Conservation (phyloP, 495 filamentous ascomycete genomes). For the Penicillium atrosanguineum region DNA sequence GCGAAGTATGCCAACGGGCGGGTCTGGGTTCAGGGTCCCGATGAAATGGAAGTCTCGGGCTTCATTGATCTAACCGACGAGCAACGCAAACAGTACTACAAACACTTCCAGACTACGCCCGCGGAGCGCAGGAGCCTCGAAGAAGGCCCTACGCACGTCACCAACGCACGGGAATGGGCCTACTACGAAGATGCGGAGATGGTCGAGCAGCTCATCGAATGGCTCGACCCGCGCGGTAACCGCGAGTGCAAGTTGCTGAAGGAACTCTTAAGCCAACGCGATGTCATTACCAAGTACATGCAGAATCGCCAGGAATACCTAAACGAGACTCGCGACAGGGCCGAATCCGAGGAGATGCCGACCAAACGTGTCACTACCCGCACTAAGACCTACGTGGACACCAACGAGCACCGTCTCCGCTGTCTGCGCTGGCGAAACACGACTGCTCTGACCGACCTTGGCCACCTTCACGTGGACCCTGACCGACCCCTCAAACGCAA, state of each 20-base stretch:
- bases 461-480: constrained; percentile 79
- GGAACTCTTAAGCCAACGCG: constrained; percentile 74
- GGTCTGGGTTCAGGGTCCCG: constrained; percentile 93
- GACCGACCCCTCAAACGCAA: constrained; percentile 64
- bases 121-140: constrained; percentile 82
- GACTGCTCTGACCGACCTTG: constrained; percentile 69
- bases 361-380: constrained; percentile 75
- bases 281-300: constrained; percentile 80
- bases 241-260: constrained; percentile 84
- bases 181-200: constrained; percentile 79
- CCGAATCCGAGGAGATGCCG: constrained; percentile 53
- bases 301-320: constrained; percentile 70
- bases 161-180: constrained; percentile 80
- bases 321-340: constrained; percentile 47
- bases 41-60: constrained; percentile 81
- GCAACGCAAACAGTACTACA: constrained; percentile 56
- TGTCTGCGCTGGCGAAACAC: constrained; percentile 84
- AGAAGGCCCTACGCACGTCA: constrained; percentile 78
- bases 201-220: constrained; percentile 74
- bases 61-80: constrained; percentile 75
- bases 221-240: constrained; percentile 81
- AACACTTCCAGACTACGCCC: constrained; percentile 73
- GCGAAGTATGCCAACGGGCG: constrained; percentile 91
- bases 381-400: constrained; percentile 64
- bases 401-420: constrained; percentile 52